Evolutionary conservation across 345 rosid genomes (phyloP), one percentile per base, ranked within the genome.

Genomic region (Bruguiera parviflora): DNA sequence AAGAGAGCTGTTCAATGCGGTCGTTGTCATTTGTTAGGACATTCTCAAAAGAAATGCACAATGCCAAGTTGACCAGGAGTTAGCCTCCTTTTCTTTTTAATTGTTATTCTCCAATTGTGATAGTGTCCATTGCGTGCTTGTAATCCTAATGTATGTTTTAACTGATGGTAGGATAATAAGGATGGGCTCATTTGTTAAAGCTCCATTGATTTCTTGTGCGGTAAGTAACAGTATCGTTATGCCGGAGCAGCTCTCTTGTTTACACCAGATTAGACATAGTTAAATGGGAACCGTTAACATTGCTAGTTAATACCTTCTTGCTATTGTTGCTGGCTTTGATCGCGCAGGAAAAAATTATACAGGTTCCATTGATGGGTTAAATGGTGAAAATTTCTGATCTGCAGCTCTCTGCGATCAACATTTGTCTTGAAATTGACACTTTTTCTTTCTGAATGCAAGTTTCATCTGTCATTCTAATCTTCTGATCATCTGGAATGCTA

Each of bases 1-100:
- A 96, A 96, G 79, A 86, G 97, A 76, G 80, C 92, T 60, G 98
- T 96, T 77, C 99, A 96, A 65, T 96, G 99, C 69, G 99, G 99
- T 51, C 89, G 99, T 49, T 96, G 98, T 69, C 98, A 92, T 85
- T 80, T 92, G 77, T 84, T 96, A 81, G 99, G 99, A 63, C 99
- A 96, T 83, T 96, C 99, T 62, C 99, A 96, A 79, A 96, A 96
- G 81, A 96, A 96, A 85, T 96, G 99, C 81, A 78, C 96, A 25
- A 82, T 84, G 92, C 87, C 97, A 29, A 79, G 89, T 74, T 95
- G 84, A 92, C 47, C 49, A 47, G 64, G 70, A 72, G 22, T 76
- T 75, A 73, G 71, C 46, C 65, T 66, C 57, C 56, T 68, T 37
- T 58, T 60, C 11, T 22, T 24, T 60, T 57, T 25, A 32, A 61